Conservation (phyloP, 345 rosid genomes). For the Cardamine occulta region DNA sequence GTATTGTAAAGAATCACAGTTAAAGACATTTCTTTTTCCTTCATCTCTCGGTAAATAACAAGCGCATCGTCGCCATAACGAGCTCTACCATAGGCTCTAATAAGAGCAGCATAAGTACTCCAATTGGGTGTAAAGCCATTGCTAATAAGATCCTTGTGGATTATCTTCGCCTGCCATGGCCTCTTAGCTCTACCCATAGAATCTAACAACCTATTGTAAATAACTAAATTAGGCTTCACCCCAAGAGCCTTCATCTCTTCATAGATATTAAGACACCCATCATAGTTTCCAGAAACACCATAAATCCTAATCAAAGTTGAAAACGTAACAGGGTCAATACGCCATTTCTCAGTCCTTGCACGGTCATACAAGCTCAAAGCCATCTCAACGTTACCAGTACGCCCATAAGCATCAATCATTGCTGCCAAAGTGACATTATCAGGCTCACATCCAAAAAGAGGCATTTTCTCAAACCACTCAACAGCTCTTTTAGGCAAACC, state of each 20-base stretch:
- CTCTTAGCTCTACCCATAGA: constrained; percentile 95
- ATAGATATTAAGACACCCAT: constrained; percentile 90
- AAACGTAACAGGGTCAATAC: constrained; percentile 63
- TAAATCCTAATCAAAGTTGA: constrained; percentile 77
- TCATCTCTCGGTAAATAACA: constrained; percentile 72
- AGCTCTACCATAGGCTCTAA: constrained; percentile 83
- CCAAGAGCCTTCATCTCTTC: constrained; percentile 93
- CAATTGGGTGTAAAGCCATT: constrained; percentile 66
- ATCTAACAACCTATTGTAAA: constrained; percentile 77
- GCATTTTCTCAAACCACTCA: constrained; percentile 94
- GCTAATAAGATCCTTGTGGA: constrained; percentile 68
- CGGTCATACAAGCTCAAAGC: constrained; percentile 90
- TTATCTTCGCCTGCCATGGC: constrained; percentile 86
- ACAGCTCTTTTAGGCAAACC: constrained; percentile 64
- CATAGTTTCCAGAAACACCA: constrained; percentile 65
- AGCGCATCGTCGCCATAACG: constrained; percentile 83
- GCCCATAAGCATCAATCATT: constrained; percentile 88
- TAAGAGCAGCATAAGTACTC: constrained; percentile 68
- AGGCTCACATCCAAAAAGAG: constrained; percentile 62
- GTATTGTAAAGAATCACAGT: constrained; percentile 76
- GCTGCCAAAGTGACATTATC: constrained; percentile 66
- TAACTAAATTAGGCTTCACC: constrained; percentile 66
- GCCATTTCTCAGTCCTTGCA: constrained; percentile 87
- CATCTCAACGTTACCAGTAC: constrained; percentile 70
- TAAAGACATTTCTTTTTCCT: constrained; percentile 65